phyloP scores from a whole-genome alignment of 192 early-diverging fungal genomes.

The Coemansia sp. region DNA sequence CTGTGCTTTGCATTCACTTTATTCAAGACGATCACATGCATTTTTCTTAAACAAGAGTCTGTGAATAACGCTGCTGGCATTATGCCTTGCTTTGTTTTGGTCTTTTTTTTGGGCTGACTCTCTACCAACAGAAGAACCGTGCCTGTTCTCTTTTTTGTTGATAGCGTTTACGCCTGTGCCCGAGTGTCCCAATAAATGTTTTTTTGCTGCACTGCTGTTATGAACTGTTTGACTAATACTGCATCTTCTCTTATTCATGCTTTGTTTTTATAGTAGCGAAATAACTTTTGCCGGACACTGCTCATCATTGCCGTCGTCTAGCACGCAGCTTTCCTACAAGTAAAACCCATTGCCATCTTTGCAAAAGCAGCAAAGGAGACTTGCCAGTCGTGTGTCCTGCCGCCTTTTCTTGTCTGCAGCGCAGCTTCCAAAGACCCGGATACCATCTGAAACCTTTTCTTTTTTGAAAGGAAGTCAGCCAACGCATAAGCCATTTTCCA shows the following conservation, averaged over 20 bases:
- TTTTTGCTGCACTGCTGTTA: not conserved
- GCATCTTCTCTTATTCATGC: not conserved
- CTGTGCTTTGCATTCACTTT: constrained; percentile 9
- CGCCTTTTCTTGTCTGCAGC: constrained; percentile 4
- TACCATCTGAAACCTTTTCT: not conserved
- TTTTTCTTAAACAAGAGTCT: constrained; percentile 5
- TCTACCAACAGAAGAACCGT: no score
- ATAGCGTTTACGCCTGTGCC: no score
- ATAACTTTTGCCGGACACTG: constrained; percentile 6
- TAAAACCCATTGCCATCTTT: constrained; percentile 4
- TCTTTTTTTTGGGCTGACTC: not conserved
- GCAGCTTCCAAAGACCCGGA: constrained; percentile 4
- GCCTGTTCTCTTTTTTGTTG: no score
- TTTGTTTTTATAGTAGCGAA: constrained; percentile 7
- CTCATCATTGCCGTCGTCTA: constrained; percentile 8
- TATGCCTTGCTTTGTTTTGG: not conserved
- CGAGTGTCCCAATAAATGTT: no score
- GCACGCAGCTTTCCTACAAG: not conserved
- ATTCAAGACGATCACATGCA: constrained; percentile 9
- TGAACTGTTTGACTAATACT: not conserved
- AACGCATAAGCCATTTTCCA: not conserved
- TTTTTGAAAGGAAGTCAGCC: not conserved
- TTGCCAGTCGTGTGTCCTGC: not conserved
- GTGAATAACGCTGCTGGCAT: not conserved
- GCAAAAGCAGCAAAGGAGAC: not conserved